phyloP scores from a whole-genome alignment of 352 stramenopile species.

The Pythium periplocum region DNA sequence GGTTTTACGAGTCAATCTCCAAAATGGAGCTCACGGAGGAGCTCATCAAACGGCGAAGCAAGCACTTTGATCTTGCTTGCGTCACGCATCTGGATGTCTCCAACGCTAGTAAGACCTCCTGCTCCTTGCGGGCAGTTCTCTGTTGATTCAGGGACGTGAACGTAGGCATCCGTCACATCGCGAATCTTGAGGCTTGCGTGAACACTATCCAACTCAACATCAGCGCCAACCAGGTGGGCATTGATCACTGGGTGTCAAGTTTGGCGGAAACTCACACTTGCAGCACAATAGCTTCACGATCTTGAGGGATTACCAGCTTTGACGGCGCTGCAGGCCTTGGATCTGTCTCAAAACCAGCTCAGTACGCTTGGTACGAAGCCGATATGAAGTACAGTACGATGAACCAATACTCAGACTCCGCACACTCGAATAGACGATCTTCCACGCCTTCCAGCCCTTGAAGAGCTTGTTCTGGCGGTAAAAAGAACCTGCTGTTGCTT shows the following conservation, averaged over 20 bases:
- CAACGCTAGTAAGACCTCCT: conserved; percentile 15
- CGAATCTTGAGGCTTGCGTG: conserved; percentile 37
- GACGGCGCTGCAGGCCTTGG: conserved; percentile 30
- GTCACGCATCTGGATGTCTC: conserved; percentile 65
- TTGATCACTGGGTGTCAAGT: too few relatives aligned
- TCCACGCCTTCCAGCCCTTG: conserved; percentile 30
- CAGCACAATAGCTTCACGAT: conserved; percentile 27
- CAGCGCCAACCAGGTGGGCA: conserved; percentile 37
- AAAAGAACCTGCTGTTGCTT: background rate
- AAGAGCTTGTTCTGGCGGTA: conserved; percentile 54
- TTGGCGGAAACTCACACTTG: too few relatives aligned
- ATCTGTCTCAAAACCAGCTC: conserved; percentile 47
- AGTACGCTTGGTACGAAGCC: conserved; percentile 29
- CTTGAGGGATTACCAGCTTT: conserved; percentile 44
- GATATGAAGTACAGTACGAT: too few relatives aligned
- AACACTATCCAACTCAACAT: conserved; percentile 58
- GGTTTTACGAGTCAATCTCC: too few relatives aligned
- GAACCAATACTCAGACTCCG: too few relatives aligned
- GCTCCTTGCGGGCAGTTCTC: background rate
- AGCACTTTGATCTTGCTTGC: conserved; percentile 70
- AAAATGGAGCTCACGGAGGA: conserved; percentile 59
- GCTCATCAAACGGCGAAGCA: conserved; percentile 64
- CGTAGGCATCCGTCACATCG: conserved; percentile 25
- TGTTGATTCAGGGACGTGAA: background rate
- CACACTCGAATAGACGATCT: conserved; percentile 26